Evolutionary conservation across 768 basidiomycete genomes (phyloP).

Genomic region (Multifurca ochricompacta): DNA sequence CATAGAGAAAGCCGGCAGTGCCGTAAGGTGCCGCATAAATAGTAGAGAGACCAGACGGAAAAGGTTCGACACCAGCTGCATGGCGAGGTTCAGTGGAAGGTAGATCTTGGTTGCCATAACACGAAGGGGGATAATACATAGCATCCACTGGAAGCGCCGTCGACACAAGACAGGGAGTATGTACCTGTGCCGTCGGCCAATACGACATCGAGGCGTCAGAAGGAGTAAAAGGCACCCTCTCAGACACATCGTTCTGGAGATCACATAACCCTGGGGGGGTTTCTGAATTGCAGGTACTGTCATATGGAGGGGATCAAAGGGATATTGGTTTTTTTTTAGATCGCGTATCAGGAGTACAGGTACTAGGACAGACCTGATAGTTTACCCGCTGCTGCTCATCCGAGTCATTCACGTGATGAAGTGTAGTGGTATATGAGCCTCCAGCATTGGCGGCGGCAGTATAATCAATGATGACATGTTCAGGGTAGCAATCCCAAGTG

Average conservation of each 20-base stretch:
- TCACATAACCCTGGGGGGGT: background rate
- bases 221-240: background rate
- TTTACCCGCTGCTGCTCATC: background rate
- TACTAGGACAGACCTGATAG: conserved; percentile 6
- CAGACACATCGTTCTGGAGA: background rate
- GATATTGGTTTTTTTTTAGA: too few relatives aligned
- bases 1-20: background rate
- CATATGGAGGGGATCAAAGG: too few relatives aligned
- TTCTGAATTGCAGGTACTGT: conserved; percentile 3
- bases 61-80: background rate
- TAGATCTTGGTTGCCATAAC: background rate
- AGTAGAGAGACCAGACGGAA: background rate
- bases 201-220: background rate
- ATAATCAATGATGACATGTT: background rate
- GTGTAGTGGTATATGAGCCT: background rate
- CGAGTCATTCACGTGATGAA: conserved; percentile 3
- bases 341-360: background rate
- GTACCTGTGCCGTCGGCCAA: conserved; percentile 5
- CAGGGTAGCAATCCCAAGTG: background rate
- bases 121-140: background rate
- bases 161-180: background rate
- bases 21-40: conserved; percentile 3
- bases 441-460: too few relatives aligned
- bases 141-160: background rate
- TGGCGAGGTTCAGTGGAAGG: background rate